phyloP scores from a whole-genome alignment of 257 asterid species.

The Echites panduratus region DNA sequence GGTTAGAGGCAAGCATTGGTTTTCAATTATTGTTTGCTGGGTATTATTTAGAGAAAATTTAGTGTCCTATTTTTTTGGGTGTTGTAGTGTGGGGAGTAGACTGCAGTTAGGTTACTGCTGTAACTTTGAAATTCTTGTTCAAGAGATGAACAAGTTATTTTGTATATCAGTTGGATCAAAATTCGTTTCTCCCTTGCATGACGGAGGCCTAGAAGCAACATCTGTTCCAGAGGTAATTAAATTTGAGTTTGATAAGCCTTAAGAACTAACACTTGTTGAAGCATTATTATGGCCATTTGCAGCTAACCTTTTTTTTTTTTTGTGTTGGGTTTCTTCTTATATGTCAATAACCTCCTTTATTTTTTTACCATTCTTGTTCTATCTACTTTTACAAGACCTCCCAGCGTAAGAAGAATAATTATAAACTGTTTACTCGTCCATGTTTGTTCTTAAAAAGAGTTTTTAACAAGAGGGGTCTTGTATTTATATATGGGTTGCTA shows the following conservation, averaged over 20 bases:
- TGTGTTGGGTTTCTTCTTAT: not conserved
- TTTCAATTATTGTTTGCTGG: conserved; percentile 31
- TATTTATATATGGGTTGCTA: no score
- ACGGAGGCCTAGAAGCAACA: not conserved
- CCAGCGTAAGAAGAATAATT: no score
- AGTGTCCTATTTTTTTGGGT: conserved; percentile 7
- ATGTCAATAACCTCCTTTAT: not conserved
- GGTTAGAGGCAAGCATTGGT: conserved; percentile 31
- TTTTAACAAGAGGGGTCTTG: no score
- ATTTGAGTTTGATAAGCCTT: not conserved
- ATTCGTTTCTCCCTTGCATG: conserved; percentile 2
- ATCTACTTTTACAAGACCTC: not conserved
- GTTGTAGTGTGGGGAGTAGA: conserved; percentile 15
- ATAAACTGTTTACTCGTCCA: no score
- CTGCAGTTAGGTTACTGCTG: conserved; percentile 13
- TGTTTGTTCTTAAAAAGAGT: no score
- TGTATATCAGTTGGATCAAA: not conserved
- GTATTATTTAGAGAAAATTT: conserved; percentile 39
- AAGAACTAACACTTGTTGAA: not conserved
- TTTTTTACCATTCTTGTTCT: not conserved
- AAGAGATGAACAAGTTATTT: not conserved
- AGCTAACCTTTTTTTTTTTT: not conserved
- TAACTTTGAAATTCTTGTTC: conserved; percentile 8
- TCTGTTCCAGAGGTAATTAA: not conserved
- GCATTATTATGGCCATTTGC: not conserved